Base-by-base conservation (phyloP, 2,329 filamentous ascomycete species). In the Diaporthe capsici region DNA sequence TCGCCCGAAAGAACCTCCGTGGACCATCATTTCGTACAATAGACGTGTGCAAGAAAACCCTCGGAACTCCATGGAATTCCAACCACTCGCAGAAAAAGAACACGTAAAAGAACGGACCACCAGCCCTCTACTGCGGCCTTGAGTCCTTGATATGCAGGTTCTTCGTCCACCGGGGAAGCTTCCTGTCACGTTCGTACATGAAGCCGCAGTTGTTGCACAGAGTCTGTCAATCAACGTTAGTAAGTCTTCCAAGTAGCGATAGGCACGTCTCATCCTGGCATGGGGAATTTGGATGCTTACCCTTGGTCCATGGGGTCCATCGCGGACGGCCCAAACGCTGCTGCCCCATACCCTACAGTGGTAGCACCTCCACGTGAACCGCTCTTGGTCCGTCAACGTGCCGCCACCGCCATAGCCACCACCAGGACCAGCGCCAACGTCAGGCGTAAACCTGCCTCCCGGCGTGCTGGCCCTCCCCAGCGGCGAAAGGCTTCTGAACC, bases 141-240 rank as follows among this genome's bases (percentile, higher is more conserved):
- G 79, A 68, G 73, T 86, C 85, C 61, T 78, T 80, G 20, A 76
- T 61, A 81, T 95, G 95, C 63, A 96, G 87, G 76, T 92, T 90
- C 81, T 92, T 92, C 4, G 92, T 92, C 92, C 93, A 95, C 39
- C 92, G 91, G 12, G 96, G 96, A 0, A 98, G 88, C 78, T 93
- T 92, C 84, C 94, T 93, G 84, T 97, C 94, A 73, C 95, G 93
- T 85, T 98, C 96, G 83, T 94, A 98, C 28, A 96, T 86, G 79
- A 96, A 93, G 74, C 95, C 96, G 83, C 96, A 98, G 83, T 98
- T 98, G 84, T 96, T 94, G 86, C 96, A 98, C 5, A 98, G 91
- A 42, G 94, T 94, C 94, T 96, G 79, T 42, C 8, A 42, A 53
- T 3, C 7, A 37, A 13, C 4, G 76, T 82, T 78, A 82, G 81